Evolutionary conservation across 2,329 filamentous ascomycete genomes (phyloP).

Genomic region (Apiospora marii): DNA sequence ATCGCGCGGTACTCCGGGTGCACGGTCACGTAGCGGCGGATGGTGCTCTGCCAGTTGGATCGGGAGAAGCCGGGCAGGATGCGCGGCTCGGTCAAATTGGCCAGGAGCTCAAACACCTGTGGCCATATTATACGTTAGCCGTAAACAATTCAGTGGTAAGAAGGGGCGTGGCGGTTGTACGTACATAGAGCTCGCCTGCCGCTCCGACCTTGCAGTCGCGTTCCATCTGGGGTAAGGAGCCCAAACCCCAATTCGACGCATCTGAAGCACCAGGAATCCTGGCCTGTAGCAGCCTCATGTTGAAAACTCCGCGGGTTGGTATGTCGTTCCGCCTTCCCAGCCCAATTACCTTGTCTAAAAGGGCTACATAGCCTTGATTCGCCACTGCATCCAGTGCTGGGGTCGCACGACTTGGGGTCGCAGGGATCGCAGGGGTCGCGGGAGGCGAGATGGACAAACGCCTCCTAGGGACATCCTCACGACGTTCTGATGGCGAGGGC

Average conservation of each 20-base stretch:
- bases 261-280: background rate
- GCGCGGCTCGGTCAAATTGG: constrained; percentile 32
- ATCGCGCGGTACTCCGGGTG: constrained; percentile 52
- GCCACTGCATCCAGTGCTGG: background rate
- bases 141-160: background rate
- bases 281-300: background rate
- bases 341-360: background rate
- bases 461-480: background rate
- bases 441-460: background rate
- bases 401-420: background rate
- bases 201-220: constrained; percentile 39
- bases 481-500: background rate
- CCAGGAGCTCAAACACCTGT: constrained; percentile 53
- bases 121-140: background rate
- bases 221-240: constrained; percentile 29
- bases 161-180: constrained; percentile 19
- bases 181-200: constrained; percentile 39
- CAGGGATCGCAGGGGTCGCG: background rate
- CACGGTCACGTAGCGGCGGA: constrained; percentile 48
- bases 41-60: constrained; percentile 57
- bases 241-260: background rate
- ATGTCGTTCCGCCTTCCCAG: background rate
- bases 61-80: constrained; percentile 44
- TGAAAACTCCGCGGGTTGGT: background rate
- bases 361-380: background rate